Evolutionary conservation across 83 land plant species (phyloP).

Genomic region (Picea abies): DNA sequence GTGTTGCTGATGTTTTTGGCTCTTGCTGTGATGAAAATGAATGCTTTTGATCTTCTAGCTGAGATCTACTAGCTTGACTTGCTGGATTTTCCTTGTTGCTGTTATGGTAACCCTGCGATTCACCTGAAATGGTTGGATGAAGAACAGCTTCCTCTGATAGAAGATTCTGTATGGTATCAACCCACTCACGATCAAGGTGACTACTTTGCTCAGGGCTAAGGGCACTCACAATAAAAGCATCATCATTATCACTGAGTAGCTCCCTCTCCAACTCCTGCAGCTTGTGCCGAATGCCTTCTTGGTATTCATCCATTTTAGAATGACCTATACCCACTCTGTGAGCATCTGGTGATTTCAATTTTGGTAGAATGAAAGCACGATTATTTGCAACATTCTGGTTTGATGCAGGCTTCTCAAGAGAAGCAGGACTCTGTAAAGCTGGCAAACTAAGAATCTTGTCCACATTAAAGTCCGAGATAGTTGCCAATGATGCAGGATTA

Average conservation of each 20-base stretch:
- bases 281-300: slow-evolving; percentile 20
- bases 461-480: neutral
- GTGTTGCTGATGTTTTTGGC: slow-evolving; percentile 8
- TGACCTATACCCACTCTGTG: neutral
- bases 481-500: neutral
- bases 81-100: slow-evolving; percentile 5
- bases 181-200: slow-evolving; percentile 46
- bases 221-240: slow-evolving; percentile 17
- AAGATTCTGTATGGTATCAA: slow-evolving; percentile 39
- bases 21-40: slow-evolving; percentile 11
- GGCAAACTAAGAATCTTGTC: slow-evolving; percentile 9
- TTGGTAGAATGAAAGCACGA: neutral
- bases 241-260: slow-evolving; percentile 54
- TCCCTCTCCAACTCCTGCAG: slow-evolving; percentile 57
- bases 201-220: slow-evolving; percentile 9
- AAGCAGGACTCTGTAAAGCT: neutral
- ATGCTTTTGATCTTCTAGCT: slow-evolving; percentile 16
- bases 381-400: slow-evolving; percentile 1
- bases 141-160: slow-evolving; percentile 14
- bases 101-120: slow-evolving; percentile 18
- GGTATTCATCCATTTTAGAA: neutral
- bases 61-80: slow-evolving; percentile 12
- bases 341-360: slow-evolving; percentile 1
- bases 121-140: slow-evolving; percentile 37
- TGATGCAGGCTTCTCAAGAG: neutral